These are phyloP conservation scores for Leptodermis oblonga DNA, from an alignment of 257 asterid species.

Conservation along the genomic window DNA sequence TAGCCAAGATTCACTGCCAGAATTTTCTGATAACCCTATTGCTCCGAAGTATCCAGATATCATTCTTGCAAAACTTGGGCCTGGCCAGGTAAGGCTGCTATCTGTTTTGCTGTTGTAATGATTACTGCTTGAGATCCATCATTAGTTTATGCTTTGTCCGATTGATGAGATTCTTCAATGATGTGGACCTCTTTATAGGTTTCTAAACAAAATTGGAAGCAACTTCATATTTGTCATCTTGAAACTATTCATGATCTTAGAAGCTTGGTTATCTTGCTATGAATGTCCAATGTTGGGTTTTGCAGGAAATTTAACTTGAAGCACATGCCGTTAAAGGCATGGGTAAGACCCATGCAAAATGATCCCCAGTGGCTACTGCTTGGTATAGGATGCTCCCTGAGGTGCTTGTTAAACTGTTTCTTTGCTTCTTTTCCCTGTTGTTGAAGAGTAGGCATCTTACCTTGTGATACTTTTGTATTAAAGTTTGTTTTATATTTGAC, in stretches of 20 bases:
- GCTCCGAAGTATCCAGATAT: too few species aligned
- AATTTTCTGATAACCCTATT: too few species aligned
- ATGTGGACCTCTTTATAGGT: constrained; percentile 40
- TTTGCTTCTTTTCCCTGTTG: not conserved
- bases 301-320: too few species aligned
- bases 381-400: constrained; percentile 99
- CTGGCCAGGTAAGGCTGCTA: constrained; percentile 65
- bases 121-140: not conserved
- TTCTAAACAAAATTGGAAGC: constrained; percentile 95
- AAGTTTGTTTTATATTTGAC: not conserved
- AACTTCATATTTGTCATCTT: constrained; percentile 82
- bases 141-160: too few species aligned
- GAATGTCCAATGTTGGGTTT: too few species aligned
- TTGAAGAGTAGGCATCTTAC: not conserved
- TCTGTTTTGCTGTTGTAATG: not conserved
- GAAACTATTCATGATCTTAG: too few species aligned
- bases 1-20: too few species aligned
- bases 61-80: constrained; percentile 74
- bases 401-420: constrained; percentile 33
- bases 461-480: not conserved
- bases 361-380: constrained; percentile 98
- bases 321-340: too few species aligned
- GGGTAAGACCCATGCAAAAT: too few species aligned
- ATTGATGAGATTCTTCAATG: too few species aligned
- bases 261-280: too few species aligned